Base-by-base conservation (phyloP, 345 rosid species). In the Zanthoxylum bungeanum region DNA sequence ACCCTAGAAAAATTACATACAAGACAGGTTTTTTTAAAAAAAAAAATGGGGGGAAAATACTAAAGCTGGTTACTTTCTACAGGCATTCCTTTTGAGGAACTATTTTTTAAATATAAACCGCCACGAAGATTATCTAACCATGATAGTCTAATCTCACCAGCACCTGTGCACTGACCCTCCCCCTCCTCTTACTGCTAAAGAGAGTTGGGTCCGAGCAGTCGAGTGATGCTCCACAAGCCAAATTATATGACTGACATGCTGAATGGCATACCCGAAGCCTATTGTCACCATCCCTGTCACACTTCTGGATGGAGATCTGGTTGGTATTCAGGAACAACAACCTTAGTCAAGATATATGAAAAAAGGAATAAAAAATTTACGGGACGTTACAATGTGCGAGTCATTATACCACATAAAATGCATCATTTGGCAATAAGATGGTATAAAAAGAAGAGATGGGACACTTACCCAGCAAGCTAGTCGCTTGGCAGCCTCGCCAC, bases 181-280 rank as follows among this genome's bases (percentile, higher is more conserved):
- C 88, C 85, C 74, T 91, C 99, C 50, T 87, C 92, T 42, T 88
- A 1, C 88, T 83, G 70, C 99, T 91, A 81, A 96, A 96, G 12
- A 96, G 98, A 50, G 99, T 93, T 81, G 91, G 91, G 79, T 96
- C 99, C 2, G 91, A 80, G 83, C 99, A 96, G 84, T 96, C 99
- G 3, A 96, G 88, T 3, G 99, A 89, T 62, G 99, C 99, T 51
- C 99, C 98, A 72, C 99, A 95, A 0, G 97, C 99, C 69, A 75
- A 78, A 60, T 95, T 95, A 69, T 95, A 95, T 0, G 99, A 91
- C 59, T 88, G 87, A 33, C 99, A 95, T 22, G 99, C 99, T 56
- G 98, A 89, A 78, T 89, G 87, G 75, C 98, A 95, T 39, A 95
- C 98, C 27, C 99, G 85, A 12, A 93, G 89, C 79, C 99, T 83